phyloP scores from a whole-genome alignment of 2,329 filamentous ascomycete genomes.

The Colletotrichum sp. region DNA sequence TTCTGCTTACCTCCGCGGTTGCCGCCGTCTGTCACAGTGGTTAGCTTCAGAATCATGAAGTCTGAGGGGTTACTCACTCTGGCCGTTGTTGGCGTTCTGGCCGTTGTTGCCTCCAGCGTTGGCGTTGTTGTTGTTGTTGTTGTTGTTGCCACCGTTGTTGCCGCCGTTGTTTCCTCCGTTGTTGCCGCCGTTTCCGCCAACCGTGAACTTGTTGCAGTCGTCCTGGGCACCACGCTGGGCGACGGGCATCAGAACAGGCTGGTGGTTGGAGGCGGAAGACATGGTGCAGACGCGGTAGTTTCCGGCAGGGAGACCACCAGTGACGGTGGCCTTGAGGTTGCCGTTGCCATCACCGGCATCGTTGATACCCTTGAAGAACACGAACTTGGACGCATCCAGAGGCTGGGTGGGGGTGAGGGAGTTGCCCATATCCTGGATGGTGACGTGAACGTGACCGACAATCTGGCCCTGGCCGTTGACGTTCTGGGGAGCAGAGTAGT shows the following conservation, averaged over 20 bases:
- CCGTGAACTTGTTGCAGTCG: constrained; percentile 51
- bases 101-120: constrained; percentile 19
- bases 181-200: constrained; percentile 24
- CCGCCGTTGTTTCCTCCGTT: constrained; percentile 9
- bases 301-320: constrained; percentile 63
- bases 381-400: constrained; percentile 58
- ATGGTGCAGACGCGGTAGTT: constrained; percentile 72
- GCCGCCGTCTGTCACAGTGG: not conserved
- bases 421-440: constrained; percentile 60
- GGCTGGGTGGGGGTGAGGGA: constrained; percentile 54
- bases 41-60: not conserved
- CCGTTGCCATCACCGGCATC: constrained; percentile 63
- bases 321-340: constrained; percentile 56
- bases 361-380: constrained; percentile 73
- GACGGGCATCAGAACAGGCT: constrained; percentile 70
- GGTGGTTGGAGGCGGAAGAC: constrained; percentile 67
- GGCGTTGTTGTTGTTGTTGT: constrained; percentile 18
- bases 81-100: not conserved
- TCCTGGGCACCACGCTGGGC: constrained; percentile 72
- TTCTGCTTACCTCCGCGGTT: constrained; percentile 1
- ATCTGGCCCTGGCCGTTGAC: constrained; percentile 53
- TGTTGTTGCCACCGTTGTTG: constrained; percentile 20
- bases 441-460: constrained; percentile 66
- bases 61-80: not conserved
- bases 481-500: constrained; percentile 65